Percentiles rank a stretch among this genome's conserved stretches.
Evolutionary conservation across 495 filamentous ascomycete genomes (phyloP).

Genomic region (Immersiella caudata): DNA sequence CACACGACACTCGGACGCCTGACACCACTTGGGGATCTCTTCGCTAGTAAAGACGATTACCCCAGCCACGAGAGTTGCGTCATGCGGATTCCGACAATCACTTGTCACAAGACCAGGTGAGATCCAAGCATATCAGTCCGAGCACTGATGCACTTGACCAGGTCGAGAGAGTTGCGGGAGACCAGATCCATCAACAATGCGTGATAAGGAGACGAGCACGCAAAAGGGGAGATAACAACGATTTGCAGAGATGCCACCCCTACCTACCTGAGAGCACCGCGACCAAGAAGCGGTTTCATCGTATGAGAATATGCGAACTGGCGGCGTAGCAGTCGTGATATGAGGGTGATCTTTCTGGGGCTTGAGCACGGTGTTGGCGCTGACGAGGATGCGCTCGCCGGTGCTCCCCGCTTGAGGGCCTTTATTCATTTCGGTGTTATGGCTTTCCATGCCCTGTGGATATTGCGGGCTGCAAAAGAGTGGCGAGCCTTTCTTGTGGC

Average conservation of each 20-base stretch:
- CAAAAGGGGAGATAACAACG: not conserved
- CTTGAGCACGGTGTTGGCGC: not conserved
- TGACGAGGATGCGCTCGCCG: not conserved
- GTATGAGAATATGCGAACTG: not conserved
- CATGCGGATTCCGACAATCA: constrained; percentile 5
- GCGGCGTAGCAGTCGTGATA: not conserved
- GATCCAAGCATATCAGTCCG: not conserved
- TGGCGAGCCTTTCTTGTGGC: not conserved
- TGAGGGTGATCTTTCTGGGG: not conserved
- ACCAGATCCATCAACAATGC: not conserved
- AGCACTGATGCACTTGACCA: not conserved
- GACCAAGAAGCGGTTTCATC: not conserved
- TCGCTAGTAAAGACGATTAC: not conserved
- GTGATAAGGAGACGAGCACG: not conserved
- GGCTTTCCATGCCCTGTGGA: constrained; percentile 22
- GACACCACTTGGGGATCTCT: not conserved
- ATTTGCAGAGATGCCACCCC: not conserved
- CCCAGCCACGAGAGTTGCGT: not conserved
- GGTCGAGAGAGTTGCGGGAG: not conserved
- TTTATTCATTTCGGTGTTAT: constrained; percentile 30
- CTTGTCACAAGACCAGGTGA: not conserved
- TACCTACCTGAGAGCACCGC: not conserved
- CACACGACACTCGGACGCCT: not conserved
- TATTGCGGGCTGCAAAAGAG: constrained; percentile 13
- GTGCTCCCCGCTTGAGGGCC: not conserved